A percentile compares a stretch with the other conserved stretches of the same genome.
phyloP scores from a whole-genome alignment of 139 green algal genomes.

The Tetradesmus lagerheimii region DNA sequence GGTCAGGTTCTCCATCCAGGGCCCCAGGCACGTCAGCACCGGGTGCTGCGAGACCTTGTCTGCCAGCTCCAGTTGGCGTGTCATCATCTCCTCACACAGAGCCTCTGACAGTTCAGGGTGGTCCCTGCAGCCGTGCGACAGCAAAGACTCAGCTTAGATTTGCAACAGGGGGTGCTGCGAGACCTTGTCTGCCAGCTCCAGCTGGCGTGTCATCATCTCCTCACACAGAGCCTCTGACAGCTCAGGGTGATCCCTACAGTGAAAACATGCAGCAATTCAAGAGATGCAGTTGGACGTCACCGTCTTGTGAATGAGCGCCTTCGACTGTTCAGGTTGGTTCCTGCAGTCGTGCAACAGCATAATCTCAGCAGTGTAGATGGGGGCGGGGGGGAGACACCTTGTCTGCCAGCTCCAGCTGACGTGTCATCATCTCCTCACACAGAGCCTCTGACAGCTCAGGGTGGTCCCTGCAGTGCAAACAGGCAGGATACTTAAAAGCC shows the following conservation, averaged over 20 bases:
- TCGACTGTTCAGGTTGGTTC: too few relatives aligned
- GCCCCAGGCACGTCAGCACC: constrained; percentile 84
- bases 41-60: constrained; percentile 63
- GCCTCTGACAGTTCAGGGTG: constrained; percentile 84
- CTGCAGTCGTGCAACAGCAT: too few relatives aligned
- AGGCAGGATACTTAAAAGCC: background rate
- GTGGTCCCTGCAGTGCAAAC: constrained; percentile 73
- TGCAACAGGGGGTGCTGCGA: background rate
- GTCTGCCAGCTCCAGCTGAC: constrained; percentile 61
- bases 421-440: constrained; percentile 83
- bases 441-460: constrained; percentile 83
- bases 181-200: constrained; percentile 65
- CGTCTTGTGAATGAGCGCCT: too few relatives aligned
- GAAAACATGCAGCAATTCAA: too few relatives aligned
- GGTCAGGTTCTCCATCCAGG: constrained; percentile 92
- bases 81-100: constrained; percentile 87
- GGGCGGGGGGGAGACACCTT: constrained; percentile 55
- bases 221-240: constrained; percentile 85
- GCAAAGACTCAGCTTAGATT: background rate
- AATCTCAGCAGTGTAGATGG: too few relatives aligned
- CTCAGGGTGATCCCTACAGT: constrained; percentile 80
- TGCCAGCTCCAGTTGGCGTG: constrained; percentile 58
- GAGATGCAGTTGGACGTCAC: background rate
- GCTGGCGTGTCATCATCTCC: constrained; percentile 79
- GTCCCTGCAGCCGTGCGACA: constrained; percentile 59